A percentile compares a stretch with the other conserved stretches of the same genome.
These are phyloP conservation scores for Acanthamoeba triangularis DNA, from an alignment of 208 protist genomes.

Conservation along the genomic window DNA sequence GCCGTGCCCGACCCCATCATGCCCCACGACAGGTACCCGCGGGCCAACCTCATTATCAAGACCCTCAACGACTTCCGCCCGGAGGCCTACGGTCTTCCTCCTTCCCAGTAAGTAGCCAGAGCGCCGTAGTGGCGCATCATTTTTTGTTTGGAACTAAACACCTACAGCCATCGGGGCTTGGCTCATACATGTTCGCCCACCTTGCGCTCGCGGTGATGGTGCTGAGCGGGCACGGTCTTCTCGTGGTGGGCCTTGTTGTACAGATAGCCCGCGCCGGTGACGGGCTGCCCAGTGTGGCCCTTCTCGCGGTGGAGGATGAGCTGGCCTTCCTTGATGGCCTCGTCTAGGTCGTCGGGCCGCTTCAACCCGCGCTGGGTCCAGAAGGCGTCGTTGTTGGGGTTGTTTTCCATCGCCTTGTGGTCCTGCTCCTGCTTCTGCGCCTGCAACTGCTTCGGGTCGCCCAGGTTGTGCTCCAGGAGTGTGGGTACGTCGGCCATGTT, in stretches of 20 bases:
- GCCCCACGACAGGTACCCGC: constrained; percentile 14
- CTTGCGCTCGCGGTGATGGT: neutral
- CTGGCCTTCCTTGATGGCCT: neutral
- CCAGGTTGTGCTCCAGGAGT: neutral
- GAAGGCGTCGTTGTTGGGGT: neutral
- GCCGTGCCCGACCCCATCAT: constrained; percentile 78
- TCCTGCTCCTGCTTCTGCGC: neutral
- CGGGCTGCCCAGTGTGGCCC: neutral
- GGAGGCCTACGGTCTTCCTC: constrained; percentile 77
- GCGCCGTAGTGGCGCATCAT: neutral
- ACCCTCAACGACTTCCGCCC: constrained; percentile 76
- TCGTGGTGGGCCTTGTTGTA: neutral
- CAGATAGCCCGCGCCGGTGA: neutral
- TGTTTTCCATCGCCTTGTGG: neutral
- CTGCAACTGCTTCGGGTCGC: neutral
- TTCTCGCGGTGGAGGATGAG: neutral
- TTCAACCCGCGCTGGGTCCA: neutral
- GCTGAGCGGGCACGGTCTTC: neutral
- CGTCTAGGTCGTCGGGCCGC: neutral
- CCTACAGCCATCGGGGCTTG: no score
- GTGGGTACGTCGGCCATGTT: neutral
- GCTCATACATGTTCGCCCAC: neutral
- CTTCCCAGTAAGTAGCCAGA: neutral
- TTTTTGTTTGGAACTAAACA: neutral
- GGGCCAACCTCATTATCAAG: constrained; percentile 64